Conservation (phyloP, 2,329 filamentous ascomycete species). For the Arthrobotrys musiformis region DNA sequence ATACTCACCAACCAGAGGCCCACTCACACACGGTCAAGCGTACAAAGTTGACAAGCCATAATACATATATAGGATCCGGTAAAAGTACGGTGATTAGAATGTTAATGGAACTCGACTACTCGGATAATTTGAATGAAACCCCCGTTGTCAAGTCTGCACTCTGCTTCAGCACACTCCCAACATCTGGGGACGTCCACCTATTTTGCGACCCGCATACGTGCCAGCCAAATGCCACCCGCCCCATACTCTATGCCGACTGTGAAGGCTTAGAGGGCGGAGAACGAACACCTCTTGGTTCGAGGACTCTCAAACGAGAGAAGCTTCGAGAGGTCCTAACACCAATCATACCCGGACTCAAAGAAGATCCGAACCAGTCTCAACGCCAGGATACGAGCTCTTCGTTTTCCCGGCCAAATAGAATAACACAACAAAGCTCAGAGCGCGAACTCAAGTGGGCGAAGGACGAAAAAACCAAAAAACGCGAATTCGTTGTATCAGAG, state of each 20-base stretch:
- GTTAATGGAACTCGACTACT: slow-evolving; percentile 54
- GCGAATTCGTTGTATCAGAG: slow-evolving; percentile 63
- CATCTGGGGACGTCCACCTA: slow-evolving; percentile 58
- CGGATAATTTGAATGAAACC: slow-evolving; percentile 12
- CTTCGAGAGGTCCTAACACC: slow-evolving; percentile 12
- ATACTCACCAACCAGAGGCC: background rate
- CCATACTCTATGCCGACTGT: slow-evolving; percentile 57
- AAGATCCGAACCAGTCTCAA: background rate
- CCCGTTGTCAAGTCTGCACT: slow-evolving; percentile 56
- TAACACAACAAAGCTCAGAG: slow-evolving; percentile 17
- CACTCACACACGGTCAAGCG: too few species aligned
- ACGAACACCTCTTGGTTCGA: slow-evolving; percentile 41
- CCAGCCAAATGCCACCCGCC: slow-evolving; percentile 24
- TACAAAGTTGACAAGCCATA: too few species aligned
- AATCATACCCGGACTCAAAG: background rate
- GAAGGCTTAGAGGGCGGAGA: slow-evolving; percentile 58
- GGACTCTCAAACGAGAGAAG: slow-evolving; percentile 17
- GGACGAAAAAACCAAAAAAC: slow-evolving; percentile 60
- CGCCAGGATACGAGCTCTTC: slow-evolving; percentile 21
- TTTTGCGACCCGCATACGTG: slow-evolving; percentile 57
- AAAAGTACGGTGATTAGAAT: slow-evolving; percentile 58
- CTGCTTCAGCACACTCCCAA: slow-evolving; percentile 44
- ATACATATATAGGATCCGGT: slow-evolving; percentile 51
- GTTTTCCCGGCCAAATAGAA: background rate
- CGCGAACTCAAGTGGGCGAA: slow-evolving; percentile 61